phyloP scores from a whole-genome alignment of 257 asterid genomes.

The Fraxinus americana region DNA sequence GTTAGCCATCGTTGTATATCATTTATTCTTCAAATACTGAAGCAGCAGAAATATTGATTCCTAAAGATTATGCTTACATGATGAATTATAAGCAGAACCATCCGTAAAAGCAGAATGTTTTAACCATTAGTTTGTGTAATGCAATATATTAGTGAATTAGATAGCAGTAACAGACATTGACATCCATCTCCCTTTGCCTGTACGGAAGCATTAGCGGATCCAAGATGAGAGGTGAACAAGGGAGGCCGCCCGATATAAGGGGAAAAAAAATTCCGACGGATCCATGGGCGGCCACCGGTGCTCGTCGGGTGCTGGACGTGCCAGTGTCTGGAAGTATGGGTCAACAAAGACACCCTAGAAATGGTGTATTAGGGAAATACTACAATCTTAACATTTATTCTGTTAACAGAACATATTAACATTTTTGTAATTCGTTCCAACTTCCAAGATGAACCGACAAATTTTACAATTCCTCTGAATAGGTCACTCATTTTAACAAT shows the following conservation, averaged over 20 bases:
- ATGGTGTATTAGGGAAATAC: background rate
- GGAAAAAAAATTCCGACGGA: no score
- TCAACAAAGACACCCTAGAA: background rate
- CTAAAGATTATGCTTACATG: conserved; percentile 13
- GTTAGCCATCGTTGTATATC: background rate
- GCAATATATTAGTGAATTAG: background rate
- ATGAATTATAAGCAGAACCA: background rate
- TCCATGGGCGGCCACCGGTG: no score
- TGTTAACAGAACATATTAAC: conserved; percentile 1
- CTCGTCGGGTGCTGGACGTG: no score
- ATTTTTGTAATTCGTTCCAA: background rate
- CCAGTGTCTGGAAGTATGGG: background rate
- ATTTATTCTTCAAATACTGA: background rate
- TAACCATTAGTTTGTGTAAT: background rate
- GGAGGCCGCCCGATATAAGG: no score
- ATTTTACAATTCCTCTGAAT: conserved; percentile 8
- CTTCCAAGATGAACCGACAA: background rate
- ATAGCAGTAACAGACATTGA: background rate
- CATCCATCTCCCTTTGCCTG: background rate
- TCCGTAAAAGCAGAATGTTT: background rate
- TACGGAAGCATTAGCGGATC: background rate
- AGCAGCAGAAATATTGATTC: background rate
- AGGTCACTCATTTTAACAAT: conserved; percentile 8
- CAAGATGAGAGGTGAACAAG: no score
- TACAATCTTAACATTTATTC: conserved; percentile 3